A percentile compares a stretch with the other conserved stretches of the same genome.
phyloP scores from a whole-genome alignment of 257 asterid genomes.

The Gentiana macrophylla region DNA sequence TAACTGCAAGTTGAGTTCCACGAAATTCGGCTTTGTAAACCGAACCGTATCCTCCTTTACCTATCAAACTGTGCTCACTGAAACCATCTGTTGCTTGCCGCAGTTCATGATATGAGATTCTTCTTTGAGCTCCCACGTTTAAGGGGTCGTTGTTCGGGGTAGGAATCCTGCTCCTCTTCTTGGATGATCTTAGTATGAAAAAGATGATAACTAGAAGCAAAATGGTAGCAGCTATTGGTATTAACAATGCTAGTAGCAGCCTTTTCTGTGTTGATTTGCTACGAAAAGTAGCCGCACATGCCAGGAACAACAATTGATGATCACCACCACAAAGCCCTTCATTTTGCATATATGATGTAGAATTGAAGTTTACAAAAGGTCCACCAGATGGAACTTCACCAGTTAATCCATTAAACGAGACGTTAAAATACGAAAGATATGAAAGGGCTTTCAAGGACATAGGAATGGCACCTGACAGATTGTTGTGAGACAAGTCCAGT shows the following conservation, averaged over 20 bases:
- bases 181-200: slow-evolving; percentile 2
- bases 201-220: slow-evolving; percentile 5
- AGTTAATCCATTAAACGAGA: slow-evolving; percentile 7
- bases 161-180: neutral
- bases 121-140: neutral
- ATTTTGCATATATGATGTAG: slow-evolving; percentile 6
- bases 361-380: slow-evolving; percentile 11
- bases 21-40: slow-evolving; percentile 9
- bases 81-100: slow-evolving; percentile 12
- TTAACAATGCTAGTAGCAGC: slow-evolving; percentile 4
- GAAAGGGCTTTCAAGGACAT: slow-evolving; percentile 10
- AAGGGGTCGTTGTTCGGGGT: neutral
- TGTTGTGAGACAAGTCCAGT: slow-evolving; percentile 9
- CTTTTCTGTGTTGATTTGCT: neutral
- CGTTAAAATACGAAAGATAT: slow-evolving; percentile 7
- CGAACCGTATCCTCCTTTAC: slow-evolving; percentile 14
- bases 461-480: slow-evolving; percentile 13
- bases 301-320: neutral
- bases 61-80: slow-evolving; percentile 10
- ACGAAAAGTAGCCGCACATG: neutral
- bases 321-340: slow-evolving; percentile 11
- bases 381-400: slow-evolving; percentile 13
- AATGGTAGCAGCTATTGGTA: slow-evolving; percentile 7
- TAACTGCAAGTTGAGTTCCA: slow-evolving; percentile 10
- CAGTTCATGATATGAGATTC: slow-evolving; percentile 13